A percentile compares a stretch with the other conserved stretches of the same genome.
phyloP scores from a whole-genome alignment of 768 basidiomycete genomes.

The Boletus insuetus region DNA sequence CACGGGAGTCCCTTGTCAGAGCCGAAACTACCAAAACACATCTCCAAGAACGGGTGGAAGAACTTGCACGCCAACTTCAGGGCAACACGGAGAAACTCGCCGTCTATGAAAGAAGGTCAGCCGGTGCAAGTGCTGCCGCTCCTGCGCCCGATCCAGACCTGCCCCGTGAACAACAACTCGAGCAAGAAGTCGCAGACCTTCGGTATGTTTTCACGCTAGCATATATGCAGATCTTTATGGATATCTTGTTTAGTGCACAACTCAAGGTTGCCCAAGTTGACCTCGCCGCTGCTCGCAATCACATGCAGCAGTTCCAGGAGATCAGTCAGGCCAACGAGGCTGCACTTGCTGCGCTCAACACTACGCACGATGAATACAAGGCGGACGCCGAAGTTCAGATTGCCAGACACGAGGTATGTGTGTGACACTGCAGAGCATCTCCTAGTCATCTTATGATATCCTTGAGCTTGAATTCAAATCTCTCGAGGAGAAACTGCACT shows the following conservation, averaged over 20 bases:
- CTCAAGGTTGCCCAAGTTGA: slow-evolving; percentile 80
- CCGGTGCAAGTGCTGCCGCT: slow-evolving; percentile 29
- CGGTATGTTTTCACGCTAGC: slow-evolving; percentile 45
- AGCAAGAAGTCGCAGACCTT: slow-evolving; percentile 82
- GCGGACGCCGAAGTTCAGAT: slow-evolving; percentile 67
- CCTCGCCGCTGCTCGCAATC: slow-evolving; percentile 62
- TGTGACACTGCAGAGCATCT: background rate
- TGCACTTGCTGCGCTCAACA: slow-evolving; percentile 65
- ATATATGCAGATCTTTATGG: background rate
- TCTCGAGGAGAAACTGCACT: slow-evolving; percentile 59
- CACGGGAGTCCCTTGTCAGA: slow-evolving; percentile 65
- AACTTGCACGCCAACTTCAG: slow-evolving; percentile 55
- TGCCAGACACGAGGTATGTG: slow-evolving; percentile 59
- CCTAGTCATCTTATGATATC: background rate
- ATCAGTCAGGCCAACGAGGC: slow-evolving; percentile 82
- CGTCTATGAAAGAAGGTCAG: slow-evolving; percentile 73
- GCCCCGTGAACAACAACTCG: slow-evolving; percentile 73
- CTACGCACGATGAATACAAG: slow-evolving; percentile 80
- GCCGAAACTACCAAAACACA: slow-evolving; percentile 80
- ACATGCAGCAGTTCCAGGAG: slow-evolving; percentile 82
- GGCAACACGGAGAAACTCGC: slow-evolving; percentile 83
- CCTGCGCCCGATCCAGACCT: slow-evolving; percentile 43
- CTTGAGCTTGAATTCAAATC: slow-evolving; percentile 60
- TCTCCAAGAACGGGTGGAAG: slow-evolving; percentile 60
- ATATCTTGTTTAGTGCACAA: slow-evolving; percentile 47